Conservation (phyloP, 495 filamentous ascomycete genomes). For the Immersiella caudata region DNA sequence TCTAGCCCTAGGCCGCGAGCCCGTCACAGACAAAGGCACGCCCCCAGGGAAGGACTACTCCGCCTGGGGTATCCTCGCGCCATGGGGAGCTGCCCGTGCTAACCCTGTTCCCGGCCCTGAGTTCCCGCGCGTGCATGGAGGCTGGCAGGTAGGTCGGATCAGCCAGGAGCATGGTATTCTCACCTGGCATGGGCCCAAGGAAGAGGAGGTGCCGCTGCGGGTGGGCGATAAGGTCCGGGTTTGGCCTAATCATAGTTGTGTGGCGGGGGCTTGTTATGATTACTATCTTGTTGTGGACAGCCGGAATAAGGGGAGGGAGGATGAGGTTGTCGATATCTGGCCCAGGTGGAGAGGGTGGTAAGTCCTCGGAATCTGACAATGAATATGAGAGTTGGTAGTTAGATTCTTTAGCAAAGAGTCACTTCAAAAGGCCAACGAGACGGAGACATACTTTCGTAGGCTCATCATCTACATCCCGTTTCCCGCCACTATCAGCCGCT, state of each 20-base stretch:
- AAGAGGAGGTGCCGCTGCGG: slow-evolving; percentile 57
- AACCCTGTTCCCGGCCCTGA: slow-evolving; percentile 36
- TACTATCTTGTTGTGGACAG: slow-evolving; percentile 81
- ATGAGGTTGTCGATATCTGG: slow-evolving; percentile 73
- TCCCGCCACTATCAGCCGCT: background rate
- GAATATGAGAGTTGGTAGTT: background rate
- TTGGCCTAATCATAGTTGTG: slow-evolving; percentile 86
- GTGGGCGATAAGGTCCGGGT: slow-evolving; percentile 67
- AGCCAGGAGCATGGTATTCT: slow-evolving; percentile 71
- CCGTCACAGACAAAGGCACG: slow-evolving; percentile 34
- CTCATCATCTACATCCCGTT: background rate
- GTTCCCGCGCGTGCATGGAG: slow-evolving; percentile 49
- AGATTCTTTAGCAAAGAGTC: background rate
- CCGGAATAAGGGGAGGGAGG: slow-evolving; percentile 48
- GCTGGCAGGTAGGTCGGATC: slow-evolving; percentile 64
- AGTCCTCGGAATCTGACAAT: slow-evolving; percentile 15
- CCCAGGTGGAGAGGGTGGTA: slow-evolving; percentile 63
- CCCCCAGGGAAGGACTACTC: slow-evolving; percentile 53
- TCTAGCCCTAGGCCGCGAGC: slow-evolving; percentile 74
- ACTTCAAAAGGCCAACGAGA: background rate
- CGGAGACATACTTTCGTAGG: background rate
- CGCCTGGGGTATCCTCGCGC: slow-evolving; percentile 73
- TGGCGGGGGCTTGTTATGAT: slow-evolving; percentile 70
- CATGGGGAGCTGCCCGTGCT: slow-evolving; percentile 49
- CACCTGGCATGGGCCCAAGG: slow-evolving; percentile 45